phyloP scores from a whole-genome alignment of 805 yeast genomes.

The Saturnispora dispora region DNA sequence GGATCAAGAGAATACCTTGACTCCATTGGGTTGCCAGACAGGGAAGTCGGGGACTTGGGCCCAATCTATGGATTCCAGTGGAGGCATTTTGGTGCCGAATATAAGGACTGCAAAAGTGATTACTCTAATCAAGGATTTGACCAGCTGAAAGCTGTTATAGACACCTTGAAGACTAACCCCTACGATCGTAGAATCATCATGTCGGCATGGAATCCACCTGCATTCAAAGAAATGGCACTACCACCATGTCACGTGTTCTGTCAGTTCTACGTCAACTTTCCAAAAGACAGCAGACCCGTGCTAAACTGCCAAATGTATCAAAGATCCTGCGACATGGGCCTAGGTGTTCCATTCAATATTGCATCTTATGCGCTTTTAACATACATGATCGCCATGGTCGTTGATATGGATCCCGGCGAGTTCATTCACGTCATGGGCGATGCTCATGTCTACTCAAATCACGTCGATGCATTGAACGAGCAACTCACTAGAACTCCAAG shows the following conservation, averaged over 20 bases:
- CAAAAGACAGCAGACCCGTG: slow-evolving; percentile 44
- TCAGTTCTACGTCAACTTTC: slow-evolving; percentile 88
- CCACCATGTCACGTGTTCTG: slow-evolving; percentile 98
- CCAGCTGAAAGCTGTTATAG: slow-evolving; percentile 72
- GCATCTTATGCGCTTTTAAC: slow-evolving; percentile 93
- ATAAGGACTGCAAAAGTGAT: slow-evolving; percentile 77
- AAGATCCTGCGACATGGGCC: slow-evolving; percentile 98
- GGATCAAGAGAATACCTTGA: slow-evolving; percentile 91
- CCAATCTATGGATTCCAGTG: slow-evolving; percentile 99
- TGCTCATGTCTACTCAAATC: slow-evolving; percentile 90
- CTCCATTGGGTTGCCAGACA: slow-evolving; percentile 63
- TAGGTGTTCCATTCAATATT: slow-evolving; percentile 98
- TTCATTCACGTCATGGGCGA: slow-evolving; percentile 95
- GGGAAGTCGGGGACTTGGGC: slow-evolving; percentile 91
- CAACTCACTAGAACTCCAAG: slow-evolving; percentile 73
- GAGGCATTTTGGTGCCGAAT: slow-evolving; percentile 98
- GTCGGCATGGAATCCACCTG: slow-evolving; percentile 99
- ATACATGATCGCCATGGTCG: slow-evolving; percentile 92
- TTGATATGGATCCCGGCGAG: slow-evolving; percentile 91
- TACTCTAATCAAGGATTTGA: slow-evolving; percentile 85
- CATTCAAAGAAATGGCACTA: slow-evolving; percentile 85
- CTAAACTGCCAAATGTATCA: slow-evolving; percentile 88
- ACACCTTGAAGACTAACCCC: slow-evolving; percentile 78
- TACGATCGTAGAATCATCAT: slow-evolving; percentile 89
- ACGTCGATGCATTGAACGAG: slow-evolving; percentile 78